These are phyloP conservation scores for Fusarium begoniae DNA, from an alignment of 2,329 filamentous ascomycete species.

Conservation along the genomic window DNA sequence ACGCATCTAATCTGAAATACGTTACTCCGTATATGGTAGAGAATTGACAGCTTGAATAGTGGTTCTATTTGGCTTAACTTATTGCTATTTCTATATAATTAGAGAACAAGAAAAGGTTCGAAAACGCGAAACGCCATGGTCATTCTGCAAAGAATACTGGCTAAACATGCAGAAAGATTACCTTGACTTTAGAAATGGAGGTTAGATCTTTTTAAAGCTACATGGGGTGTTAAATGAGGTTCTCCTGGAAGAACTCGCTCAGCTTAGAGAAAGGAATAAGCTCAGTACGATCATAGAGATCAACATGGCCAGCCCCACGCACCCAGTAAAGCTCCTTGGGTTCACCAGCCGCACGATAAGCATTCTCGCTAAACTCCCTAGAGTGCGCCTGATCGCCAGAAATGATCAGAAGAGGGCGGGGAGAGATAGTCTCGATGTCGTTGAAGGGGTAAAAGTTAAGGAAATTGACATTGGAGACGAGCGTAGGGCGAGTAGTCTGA, in stretches of 20 bases:
- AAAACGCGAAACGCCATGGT: neutral
- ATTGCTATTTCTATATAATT: neutral
- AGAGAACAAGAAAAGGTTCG: neutral
- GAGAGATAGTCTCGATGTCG: neutral
- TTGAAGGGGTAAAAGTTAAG: neutral
- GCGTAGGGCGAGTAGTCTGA: neutral
- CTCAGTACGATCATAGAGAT: neutral
- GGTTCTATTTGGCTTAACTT: neutral
- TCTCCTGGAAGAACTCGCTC: neutral
- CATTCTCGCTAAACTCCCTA: neutral
- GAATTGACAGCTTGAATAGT: neutral
- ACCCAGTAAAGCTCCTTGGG: neutral
- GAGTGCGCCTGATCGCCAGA: neutral
- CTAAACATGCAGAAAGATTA: neutral
- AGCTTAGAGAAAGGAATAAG: neutral
- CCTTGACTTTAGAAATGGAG: neutral
- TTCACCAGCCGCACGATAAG: neutral
- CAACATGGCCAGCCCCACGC: neutral
- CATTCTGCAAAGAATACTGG: neutral
- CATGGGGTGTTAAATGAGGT: neutral
- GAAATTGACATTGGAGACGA: neutral
- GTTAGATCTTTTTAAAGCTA: fast-evolving
- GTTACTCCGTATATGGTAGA: neutral
- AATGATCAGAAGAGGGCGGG: neutral
- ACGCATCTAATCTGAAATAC: neutral